These are phyloP conservation scores for Cryptosporidium xiaoi DNA, from an alignment of 169 alveolate genomes.

Conservation along the genomic window DNA sequence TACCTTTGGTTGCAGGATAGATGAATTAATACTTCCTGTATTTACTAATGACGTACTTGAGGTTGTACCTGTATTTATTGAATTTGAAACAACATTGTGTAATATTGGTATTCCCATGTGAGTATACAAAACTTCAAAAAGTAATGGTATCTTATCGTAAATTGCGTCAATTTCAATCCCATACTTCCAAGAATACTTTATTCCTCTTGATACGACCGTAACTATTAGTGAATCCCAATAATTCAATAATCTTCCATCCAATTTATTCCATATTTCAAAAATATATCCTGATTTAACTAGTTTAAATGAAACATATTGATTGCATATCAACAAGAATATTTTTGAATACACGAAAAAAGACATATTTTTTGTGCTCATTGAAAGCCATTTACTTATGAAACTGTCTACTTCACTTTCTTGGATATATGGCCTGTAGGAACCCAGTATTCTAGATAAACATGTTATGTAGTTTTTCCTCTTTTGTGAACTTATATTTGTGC, in stretches of 20 bases:
- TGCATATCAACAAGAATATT: constrained; percentile 19
- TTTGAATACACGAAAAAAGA: constrained; percentile 59
- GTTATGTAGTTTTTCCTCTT: constrained; percentile 29
- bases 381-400: constrained; percentile 38
- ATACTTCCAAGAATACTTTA: constrained; percentile 56
- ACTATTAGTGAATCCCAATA: constrained; percentile 63
- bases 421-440: constrained; percentile 43
- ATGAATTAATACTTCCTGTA: constrained; percentile 25
- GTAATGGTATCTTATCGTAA: constrained; percentile 9
- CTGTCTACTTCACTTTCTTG: constrained; percentile 7
- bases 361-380: constrained; percentile 1
- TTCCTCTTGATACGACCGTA: constrained; percentile 56
- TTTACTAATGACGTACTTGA: constrained; percentile 42
- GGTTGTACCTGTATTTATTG: constrained; percentile 59
- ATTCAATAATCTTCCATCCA: constrained; percentile 28
- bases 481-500: constrained; percentile 4
- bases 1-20: constrained; percentile 16
- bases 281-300: constrained; percentile 23
- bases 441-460: constrained; percentile 20
- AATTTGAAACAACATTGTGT: constrained; percentile 36
- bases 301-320: constrained; percentile 17
- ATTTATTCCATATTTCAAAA: constrained; percentile 54
- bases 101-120: constrained; percentile 56
- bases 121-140: constrained; percentile 34
- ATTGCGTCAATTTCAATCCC: neutral